These are phyloP conservation scores for Solanum clarkiae DNA, from an alignment of 257 asterid species.

Conservation along the genomic window DNA sequence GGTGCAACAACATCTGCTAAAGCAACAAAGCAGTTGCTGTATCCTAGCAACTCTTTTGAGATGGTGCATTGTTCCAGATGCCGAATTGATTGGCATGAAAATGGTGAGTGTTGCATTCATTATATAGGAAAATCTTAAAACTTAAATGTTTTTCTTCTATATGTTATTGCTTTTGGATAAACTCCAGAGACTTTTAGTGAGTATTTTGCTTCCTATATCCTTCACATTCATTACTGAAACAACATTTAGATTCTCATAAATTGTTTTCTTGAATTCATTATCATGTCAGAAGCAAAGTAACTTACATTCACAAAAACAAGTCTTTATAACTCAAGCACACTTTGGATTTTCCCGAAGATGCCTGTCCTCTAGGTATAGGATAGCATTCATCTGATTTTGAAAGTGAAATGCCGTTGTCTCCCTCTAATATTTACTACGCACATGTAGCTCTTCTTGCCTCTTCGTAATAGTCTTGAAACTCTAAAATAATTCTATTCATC, in stretches of 20 bases:
- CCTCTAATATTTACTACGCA: neutral
- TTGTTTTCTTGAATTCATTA: neutral
- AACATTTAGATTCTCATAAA: neutral
- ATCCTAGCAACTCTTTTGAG: slow-evolving; percentile 77
- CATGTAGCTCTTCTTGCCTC: neutral
- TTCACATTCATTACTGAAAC: neutral
- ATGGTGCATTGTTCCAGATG: slow-evolving; percentile 97
- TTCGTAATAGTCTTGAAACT: neutral
- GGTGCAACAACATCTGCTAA: slow-evolving; percentile 77
- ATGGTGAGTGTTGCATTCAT: slow-evolving; percentile 38
- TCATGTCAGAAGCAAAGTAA: neutral
- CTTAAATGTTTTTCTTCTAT: neutral
- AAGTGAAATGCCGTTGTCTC: neutral
- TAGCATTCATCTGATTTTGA: neutral
- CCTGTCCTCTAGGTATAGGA: neutral
- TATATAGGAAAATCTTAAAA: neutral
- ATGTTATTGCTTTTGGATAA: neutral
- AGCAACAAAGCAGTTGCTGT: slow-evolving; percentile 77
- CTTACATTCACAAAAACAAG: neutral
- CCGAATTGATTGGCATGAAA: slow-evolving; percentile 85
- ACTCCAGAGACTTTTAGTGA: neutral
- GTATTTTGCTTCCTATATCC: neutral
- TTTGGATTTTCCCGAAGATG: neutral
- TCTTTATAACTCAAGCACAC: neutral
- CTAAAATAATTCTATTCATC: neutral